Base-by-base conservation (phyloP, 345 rosid genomes). In the Eucalyptus regnans region DNA sequence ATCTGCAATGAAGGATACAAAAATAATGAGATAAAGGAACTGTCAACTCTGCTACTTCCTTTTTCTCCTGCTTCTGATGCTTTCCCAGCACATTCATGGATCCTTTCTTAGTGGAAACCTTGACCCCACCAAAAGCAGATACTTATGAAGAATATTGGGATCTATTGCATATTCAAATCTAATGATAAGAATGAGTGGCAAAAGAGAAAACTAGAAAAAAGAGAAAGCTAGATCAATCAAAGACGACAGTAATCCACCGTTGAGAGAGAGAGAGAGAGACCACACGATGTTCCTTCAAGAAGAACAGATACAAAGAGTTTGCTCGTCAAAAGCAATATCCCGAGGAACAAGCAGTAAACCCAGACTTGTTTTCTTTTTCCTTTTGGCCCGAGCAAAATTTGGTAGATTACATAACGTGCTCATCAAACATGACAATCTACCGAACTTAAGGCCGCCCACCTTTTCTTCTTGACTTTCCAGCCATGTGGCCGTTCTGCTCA, bases 391-490 rank as follows among this genome's bases (percentile, higher is more conserved):
- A 76, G 27, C 83, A 76, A 76, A 76, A 41, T 76, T 76, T 76
- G 41, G 79, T 66, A 7, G 79, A 31, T 66, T 66, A 66, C 48
- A 76, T 25, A 10, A 37, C 2, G 5, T 10, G 1, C 22, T 41
- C 4, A 37, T 33, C 48, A 41, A 76, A 12, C 83, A 41, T 20
- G 48, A 76, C 48, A 18, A 37, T 76, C 15, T 23, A 76, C 83
- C 15, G 3, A 76, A 76, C 27, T 20, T 86, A 89, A 71, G 79
- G 84, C 25, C 58, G 85, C 91, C 90, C 90, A 95, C 99, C 93
- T 96, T 95, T 93, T 97, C 99, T 89, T 96, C 96, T 90, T 92
- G 98, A 91, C 95, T 93, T 89, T 94, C 96, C 48, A 98, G 92
- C 99, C 99, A 98, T 87, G 95, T 91, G 89, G 95, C 92, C 85